These are phyloP conservation scores for Trametes maxima DNA, from an alignment of 768 basidiomycete genomes.

Conservation along the genomic window DNA sequence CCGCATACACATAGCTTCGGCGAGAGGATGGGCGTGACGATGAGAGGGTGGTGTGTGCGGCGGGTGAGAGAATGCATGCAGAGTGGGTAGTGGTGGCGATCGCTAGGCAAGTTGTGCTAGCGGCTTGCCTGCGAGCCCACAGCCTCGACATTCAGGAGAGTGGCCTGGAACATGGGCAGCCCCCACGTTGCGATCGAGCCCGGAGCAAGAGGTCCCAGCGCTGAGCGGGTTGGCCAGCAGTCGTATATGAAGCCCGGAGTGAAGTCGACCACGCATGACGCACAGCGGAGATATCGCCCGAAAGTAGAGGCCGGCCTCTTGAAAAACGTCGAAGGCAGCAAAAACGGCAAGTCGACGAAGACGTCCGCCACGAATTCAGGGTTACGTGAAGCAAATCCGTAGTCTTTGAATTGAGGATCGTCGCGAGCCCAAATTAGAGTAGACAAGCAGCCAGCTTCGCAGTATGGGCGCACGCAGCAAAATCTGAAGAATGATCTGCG, in stretches of 20 bases:
- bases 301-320: too few species aligned
- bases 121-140: constrained; percentile 8
- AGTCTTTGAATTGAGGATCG: too few species aligned
- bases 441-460: too few species aligned
- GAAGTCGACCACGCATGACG: too few species aligned
- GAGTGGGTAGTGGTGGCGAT: background rate
- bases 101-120: background rate
- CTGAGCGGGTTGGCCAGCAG: background rate
- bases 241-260: background rate
- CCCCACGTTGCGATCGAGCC: constrained; percentile 15
- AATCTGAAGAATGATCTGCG: too few species aligned
- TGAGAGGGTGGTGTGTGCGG: background rate
- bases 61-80: background rate
- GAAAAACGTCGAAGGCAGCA: too few species aligned
- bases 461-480: too few species aligned
- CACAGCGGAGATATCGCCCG: too few species aligned
- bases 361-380: too few species aligned
- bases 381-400: too few species aligned
- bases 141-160: background rate
- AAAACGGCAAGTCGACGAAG: too few species aligned
- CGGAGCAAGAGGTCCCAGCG: background rate
- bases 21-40: background rate
- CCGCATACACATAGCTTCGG: constrained; percentile 42
- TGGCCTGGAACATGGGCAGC: background rate
- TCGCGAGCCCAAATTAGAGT: too few species aligned